phyloP scores from a whole-genome alignment of 371 early-diverging fungal species.

The Lichtheimia ornata region DNA sequence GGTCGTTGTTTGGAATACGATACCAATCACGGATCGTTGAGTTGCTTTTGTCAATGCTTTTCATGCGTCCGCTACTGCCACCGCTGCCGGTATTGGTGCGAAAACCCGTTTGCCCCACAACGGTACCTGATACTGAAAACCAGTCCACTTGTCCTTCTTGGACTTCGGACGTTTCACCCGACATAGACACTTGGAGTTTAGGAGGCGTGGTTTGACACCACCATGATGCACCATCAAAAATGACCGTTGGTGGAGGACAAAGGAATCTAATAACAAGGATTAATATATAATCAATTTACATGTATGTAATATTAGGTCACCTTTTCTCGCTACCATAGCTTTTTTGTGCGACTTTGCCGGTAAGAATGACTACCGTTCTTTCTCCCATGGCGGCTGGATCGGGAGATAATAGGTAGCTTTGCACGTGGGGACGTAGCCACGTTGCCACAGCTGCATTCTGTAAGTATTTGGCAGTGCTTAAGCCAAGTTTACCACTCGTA shows the following conservation, averaged over 20 bases:
- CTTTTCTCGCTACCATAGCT: constrained; percentile 84
- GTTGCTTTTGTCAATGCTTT: constrained; percentile 8
- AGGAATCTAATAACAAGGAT: constrained; percentile 49
- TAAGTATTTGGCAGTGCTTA: constrained; percentile 22
- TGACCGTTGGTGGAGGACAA: constrained; percentile 79
- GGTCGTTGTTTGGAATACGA: constrained; percentile 21
- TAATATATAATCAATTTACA: background rate
- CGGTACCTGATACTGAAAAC: constrained; percentile 35
- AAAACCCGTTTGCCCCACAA: constrained; percentile 36
- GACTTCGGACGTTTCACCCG: constrained; percentile 29
- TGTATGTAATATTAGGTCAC: background rate
- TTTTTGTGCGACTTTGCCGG: constrained; percentile 78
- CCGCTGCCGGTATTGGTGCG: constrained; percentile 3
- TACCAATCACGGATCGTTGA: constrained; percentile 24
- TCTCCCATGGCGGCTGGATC: constrained; percentile 41
- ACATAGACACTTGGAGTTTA: constrained; percentile 29
- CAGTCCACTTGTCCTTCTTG: constrained; percentile 43
- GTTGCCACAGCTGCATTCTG: constrained; percentile 19
- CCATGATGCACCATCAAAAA: constrained; percentile 73
- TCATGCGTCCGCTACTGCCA: constrained; percentile 1
- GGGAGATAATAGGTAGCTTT: constrained; percentile 16
- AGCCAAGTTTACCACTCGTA: constrained; percentile 5
- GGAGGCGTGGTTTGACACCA: constrained; percentile 40
- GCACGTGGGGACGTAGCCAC: constrained; percentile 12
- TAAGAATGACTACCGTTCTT: constrained; percentile 66